A percentile compares a stretch with the other conserved stretches of the same genome.
These are phyloP conservation scores for Apiospora hydei DNA, from an alignment of 2,329 filamentous ascomycete genomes.

Conservation along the genomic window DNA sequence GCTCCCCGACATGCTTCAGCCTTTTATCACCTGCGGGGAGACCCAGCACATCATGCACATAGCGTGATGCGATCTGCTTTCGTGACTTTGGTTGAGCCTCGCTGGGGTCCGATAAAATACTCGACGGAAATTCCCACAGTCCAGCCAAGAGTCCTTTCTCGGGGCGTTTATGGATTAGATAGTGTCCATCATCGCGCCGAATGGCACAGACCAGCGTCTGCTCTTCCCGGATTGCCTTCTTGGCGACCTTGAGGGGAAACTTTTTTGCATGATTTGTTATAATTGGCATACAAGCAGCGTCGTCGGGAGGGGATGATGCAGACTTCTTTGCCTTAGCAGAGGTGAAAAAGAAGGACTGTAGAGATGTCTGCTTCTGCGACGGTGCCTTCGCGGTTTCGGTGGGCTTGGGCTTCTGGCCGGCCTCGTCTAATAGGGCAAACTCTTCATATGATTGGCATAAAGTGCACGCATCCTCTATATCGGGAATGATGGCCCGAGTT, in stretches of 20 bases:
- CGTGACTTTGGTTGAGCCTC: slow-evolving; percentile 42
- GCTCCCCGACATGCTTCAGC: slow-evolving; percentile 46
- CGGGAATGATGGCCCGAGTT: slow-evolving; percentile 32
- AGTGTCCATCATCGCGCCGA: slow-evolving; percentile 50
- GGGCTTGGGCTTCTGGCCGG: slow-evolving; percentile 33
- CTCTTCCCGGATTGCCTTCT: slow-evolving; percentile 60
- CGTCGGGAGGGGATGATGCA: slow-evolving; percentile 26
- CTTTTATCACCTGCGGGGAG: slow-evolving; percentile 26
- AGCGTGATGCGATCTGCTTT: slow-evolving; percentile 45
- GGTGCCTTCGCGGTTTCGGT: slow-evolving; percentile 29
- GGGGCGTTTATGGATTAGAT: slow-evolving; percentile 58
- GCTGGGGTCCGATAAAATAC: slow-evolving; percentile 42
- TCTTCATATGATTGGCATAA: slow-evolving; percentile 57
- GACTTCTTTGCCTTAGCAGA: slow-evolving; percentile 26
- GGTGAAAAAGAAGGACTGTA: slow-evolving; percentile 40
- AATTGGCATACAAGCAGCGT: slow-evolving; percentile 40
- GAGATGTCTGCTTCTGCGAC: slow-evolving; percentile 34
- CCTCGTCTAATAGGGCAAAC: slow-evolving; percentile 29
- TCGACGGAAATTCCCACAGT: slow-evolving; percentile 64
- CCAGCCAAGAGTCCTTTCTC: slow-evolving; percentile 62
- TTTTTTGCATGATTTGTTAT: slow-evolving; percentile 55
- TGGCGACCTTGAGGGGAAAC: slow-evolving; percentile 59
- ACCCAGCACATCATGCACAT: slow-evolving; percentile 41
- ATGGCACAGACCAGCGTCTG: slow-evolving; percentile 62
- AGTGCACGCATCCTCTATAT: slow-evolving; percentile 60